A percentile compares a stretch with the other conserved stretches of the same genome.
Conservation (phyloP, 805 yeast species). For the Starmerella stellata region DNA sequence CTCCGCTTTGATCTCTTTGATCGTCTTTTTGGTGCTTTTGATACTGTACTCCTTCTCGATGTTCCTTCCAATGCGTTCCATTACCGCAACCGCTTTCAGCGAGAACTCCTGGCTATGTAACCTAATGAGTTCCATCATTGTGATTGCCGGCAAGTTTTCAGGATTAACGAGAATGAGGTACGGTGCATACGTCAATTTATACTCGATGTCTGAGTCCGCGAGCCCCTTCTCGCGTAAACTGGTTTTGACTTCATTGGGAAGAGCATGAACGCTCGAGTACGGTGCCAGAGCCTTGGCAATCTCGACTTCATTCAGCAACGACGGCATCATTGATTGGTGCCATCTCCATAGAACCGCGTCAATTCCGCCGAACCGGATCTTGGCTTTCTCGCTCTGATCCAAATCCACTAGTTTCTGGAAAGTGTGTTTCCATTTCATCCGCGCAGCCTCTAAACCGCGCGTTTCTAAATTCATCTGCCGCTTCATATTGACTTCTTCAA, state of each 20-base stretch:
- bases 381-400: slow-evolving; percentile 28
- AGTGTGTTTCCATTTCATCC: slow-evolving; percentile 73
- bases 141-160: slow-evolving; percentile 63
- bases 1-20: neutral
- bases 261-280: slow-evolving; percentile 12
- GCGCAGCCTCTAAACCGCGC: slow-evolving; percentile 68
- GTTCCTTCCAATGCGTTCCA: slow-evolving; percentile 63
- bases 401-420: slow-evolving; percentile 28
- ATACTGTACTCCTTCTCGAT: slow-evolving; percentile 58
- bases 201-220: slow-evolving; percentile 10
- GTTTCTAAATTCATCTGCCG: slow-evolving; percentile 65
- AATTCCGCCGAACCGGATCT: slow-evolving; percentile 29
- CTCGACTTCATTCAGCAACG: slow-evolving; percentile 46
- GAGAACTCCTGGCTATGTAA: slow-evolving; percentile 35
- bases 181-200: slow-evolving; percentile 45
- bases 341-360: slow-evolving; percentile 70
- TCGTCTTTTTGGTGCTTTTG: slow-evolving; percentile 1
- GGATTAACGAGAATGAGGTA: slow-evolving; percentile 54
- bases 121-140: slow-evolving; percentile 66
- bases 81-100: slow-evolving; percentile 67
- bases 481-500: slow-evolving; percentile 52
- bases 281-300: slow-evolving; percentile 32
- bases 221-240: slow-evolving; percentile 6
- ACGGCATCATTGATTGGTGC: slow-evolving; percentile 58
- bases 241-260: slow-evolving; percentile 10